phyloP scores from a whole-genome alignment of 2,329 filamentous ascomycete genomes.

The Helotiales sp. region DNA sequence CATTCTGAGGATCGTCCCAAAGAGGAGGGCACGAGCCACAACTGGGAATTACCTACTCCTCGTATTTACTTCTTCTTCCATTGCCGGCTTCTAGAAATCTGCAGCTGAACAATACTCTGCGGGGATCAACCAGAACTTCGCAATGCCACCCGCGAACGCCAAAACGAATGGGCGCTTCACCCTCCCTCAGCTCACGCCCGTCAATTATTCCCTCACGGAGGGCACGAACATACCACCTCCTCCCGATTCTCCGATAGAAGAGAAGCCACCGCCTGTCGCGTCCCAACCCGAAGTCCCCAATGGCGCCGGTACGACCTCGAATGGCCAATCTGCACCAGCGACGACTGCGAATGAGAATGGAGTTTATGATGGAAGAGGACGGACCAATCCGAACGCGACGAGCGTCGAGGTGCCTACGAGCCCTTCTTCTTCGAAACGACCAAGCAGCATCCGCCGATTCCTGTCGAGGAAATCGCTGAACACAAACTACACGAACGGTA shows the following conservation, averaged over 20 bases:
- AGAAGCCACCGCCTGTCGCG: constrained; percentile 24
- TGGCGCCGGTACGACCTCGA: constrained; percentile 6
- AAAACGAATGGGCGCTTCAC: constrained; percentile 35
- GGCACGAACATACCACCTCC: constrained; percentile 38
- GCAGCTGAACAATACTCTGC: constrained; percentile 3
- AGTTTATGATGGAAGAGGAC: constrained; percentile 21
- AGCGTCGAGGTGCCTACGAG: constrained; percentile 22
- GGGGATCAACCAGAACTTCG: constrained; percentile 17
- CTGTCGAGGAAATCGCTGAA: constrained; percentile 38
- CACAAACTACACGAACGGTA: constrained; percentile 32
- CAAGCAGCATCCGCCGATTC: constrained; percentile 39
- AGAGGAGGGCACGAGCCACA: constrained; percentile 20
- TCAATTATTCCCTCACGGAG: constrained; percentile 36
- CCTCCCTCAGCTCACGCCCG: constrained; percentile 33
- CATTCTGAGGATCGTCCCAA: constrained; percentile 5
- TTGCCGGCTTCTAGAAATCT: constrained; percentile 1
- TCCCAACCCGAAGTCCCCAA: constrained; percentile 3
- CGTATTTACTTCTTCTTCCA: constrained; percentile 2
- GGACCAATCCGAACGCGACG: constrained; percentile 16
- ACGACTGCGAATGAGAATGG: constrained; percentile 14
- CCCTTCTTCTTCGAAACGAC: constrained; percentile 31
- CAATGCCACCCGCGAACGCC: constrained; percentile 28
- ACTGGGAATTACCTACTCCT: neutral
- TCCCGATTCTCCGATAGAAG: constrained; percentile 34
- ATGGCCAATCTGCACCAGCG: constrained; percentile 14